Percentiles rank a stretch among this genome's conserved stretches.
These are phyloP conservation scores for Pachysandra terminalis DNA, from an alignment of 164 flowering plant species.

Conservation along the genomic window DNA sequence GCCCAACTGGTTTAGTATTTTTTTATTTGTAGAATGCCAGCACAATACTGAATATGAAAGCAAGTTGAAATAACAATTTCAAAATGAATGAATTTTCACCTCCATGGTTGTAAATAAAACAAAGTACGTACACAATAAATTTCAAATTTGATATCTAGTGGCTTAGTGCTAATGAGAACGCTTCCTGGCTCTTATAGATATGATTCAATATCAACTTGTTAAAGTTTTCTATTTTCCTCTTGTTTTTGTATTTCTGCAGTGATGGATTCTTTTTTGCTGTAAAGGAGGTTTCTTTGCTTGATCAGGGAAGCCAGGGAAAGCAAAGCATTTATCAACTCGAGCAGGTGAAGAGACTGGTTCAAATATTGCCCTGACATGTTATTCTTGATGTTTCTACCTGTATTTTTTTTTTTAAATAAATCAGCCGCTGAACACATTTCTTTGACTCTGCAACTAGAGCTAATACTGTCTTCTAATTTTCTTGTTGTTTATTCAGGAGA, in stretches of 20 bases:
- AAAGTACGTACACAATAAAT: too few relatives aligned
- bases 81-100: too few relatives aligned
- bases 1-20: too few relatives aligned
- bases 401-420: not conserved
- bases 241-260: conserved; percentile 32
- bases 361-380: not conserved
- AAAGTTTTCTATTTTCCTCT: too few relatives aligned
- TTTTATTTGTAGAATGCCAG: too few relatives aligned
- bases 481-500: conserved; percentile 57
- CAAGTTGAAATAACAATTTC: too few relatives aligned
- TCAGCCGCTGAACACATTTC: not conserved
- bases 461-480: conserved; percentile 7
- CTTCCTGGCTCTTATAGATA: too few relatives aligned
- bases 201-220: not conserved
- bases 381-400: not conserved
- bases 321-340: conserved; percentile 75
- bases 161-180: too few relatives aligned
- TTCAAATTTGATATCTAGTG: too few relatives aligned
- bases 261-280: conserved; percentile 87
- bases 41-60: too few relatives aligned
- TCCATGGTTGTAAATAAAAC: too few relatives aligned
- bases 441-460: not conserved
- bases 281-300: conserved; percentile 90
- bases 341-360: conserved; percentile 51
- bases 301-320: conserved; percentile 67